phyloP scores from a whole-genome alignment of 768 basidiomycete genomes.

The Tulasnella calospora region DNA sequence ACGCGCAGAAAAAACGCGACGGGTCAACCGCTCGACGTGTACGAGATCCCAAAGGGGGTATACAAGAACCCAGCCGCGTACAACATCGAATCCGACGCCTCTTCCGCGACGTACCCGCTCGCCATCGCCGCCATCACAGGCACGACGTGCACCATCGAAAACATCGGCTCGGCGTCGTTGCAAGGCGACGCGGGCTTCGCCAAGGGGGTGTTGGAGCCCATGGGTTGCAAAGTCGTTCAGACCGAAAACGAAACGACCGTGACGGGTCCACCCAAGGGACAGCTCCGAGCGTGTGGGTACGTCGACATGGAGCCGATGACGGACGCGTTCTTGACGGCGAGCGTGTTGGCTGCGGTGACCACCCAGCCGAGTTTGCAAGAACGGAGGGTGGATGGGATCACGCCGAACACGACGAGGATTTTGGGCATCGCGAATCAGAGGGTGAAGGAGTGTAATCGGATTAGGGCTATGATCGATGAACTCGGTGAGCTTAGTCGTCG shows the following conservation, averaged over 20 bases:
- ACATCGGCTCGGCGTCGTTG: constrained; percentile 83
- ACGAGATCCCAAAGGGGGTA: constrained; percentile 72
- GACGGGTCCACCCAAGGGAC: constrained; percentile 75
- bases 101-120: constrained; percentile 92
- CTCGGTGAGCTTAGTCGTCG: constrained; percentile 51
- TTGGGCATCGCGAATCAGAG: constrained; percentile 95
- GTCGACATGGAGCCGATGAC: constrained; percentile 99
- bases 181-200: constrained; percentile 99
- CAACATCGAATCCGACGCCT: constrained; percentile 92
- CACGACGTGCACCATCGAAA: constrained; percentile 87
- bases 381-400: constrained; percentile 41
- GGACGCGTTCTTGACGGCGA: constrained; percentile 96
- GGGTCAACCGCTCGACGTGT: constrained; percentile 67
- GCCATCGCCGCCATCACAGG: constrained; percentile 97
- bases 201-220: constrained; percentile 82
- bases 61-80: constrained; percentile 78
- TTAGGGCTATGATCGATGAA: constrained; percentile 93
- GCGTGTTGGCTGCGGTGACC: constrained; percentile 83
- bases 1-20: constrained; percentile 55
- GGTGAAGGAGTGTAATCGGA: constrained; percentile 97
- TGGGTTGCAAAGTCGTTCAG: constrained; percentile 91
- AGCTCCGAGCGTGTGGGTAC: constrained; percentile 74
- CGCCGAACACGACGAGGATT: constrained; percentile 63
- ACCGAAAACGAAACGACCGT: constrained; percentile 87
- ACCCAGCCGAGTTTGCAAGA: constrained; percentile 45